phyloP scores from a whole-genome alignment of 2,329 filamentous ascomycete species.

The Coniochaeta sp. region DNA sequence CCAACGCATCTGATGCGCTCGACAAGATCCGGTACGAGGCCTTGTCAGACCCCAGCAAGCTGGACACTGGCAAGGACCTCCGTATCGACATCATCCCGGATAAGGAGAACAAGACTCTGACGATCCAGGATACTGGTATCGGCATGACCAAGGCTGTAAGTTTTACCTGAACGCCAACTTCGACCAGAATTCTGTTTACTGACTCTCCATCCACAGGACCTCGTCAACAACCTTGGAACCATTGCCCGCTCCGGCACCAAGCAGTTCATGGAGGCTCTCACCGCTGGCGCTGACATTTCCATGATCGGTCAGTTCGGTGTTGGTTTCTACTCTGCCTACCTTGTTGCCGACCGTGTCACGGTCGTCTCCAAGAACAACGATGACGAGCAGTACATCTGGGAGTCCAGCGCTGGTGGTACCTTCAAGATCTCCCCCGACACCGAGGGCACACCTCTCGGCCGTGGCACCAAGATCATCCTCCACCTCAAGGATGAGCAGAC shows the following conservation, averaged over 20 bases:
- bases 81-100: constrained; percentile 98
- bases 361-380: constrained; percentile 99
- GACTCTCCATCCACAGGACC: constrained; percentile 57
- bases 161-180: constrained; percentile 19
- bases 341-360: constrained; percentile 92
- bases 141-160: constrained; percentile 99
- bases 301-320: constrained; percentile 99
- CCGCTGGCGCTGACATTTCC: constrained; percentile 96
- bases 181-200: constrained; percentile 18
- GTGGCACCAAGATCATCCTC: constrained; percentile 96
- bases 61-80: constrained; percentile 95
- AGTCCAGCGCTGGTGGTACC: constrained; percentile 93
- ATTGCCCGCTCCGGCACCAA: constrained; percentile 99
- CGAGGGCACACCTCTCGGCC: constrained; percentile 82
- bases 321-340: constrained; percentile 99
- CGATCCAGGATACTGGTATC: constrained; percentile 96
- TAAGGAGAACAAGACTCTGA: constrained; percentile 95
- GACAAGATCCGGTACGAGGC: constrained; percentile 99
- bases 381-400: constrained; percentile 99
- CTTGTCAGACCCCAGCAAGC: constrained; percentile 92
- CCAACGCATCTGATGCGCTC: constrained; percentile 96
- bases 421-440: constrained; percentile 90
- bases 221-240: constrained; percentile 99
- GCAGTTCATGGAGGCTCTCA: constrained; percentile 99
- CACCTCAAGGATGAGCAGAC: constrained; percentile 99